phyloP scores from a whole-genome alignment of 371 early-diverging fungal species.

The Synchytrium microbalum region DNA sequence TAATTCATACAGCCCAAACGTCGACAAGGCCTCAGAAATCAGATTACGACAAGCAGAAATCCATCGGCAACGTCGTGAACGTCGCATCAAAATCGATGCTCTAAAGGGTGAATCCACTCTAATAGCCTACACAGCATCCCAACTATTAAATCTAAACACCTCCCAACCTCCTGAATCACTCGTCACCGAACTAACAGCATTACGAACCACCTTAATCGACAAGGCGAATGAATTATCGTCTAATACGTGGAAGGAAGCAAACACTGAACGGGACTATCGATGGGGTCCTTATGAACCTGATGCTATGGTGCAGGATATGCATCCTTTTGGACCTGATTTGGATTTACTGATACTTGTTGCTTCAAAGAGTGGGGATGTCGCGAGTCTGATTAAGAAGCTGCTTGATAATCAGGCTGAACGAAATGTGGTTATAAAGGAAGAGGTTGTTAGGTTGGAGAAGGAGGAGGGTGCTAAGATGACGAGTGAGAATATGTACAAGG shows the following conservation, averaged over 20 bases:
- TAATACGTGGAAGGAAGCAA: background rate
- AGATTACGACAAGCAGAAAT: conserved; percentile 86
- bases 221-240: background rate
- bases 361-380: conserved; percentile 6
- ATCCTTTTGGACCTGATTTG: background rate
- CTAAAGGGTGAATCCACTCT: conserved; percentile 50
- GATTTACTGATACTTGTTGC: background rate
- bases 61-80: conserved; percentile 78
- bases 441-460: conserved; percentile 58
- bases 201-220: background rate
- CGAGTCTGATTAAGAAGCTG: conserved; percentile 7
- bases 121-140: conserved; percentile 33
- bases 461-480: conserved; percentile 67
- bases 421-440: conserved; percentile 18
- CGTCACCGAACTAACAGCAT: background rate
- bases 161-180: background rate
- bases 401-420: conserved; percentile 24
- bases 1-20: conserved; percentile 63
- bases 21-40: conserved; percentile 90
- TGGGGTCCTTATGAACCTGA: conserved; percentile 5
- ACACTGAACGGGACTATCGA: background rate
- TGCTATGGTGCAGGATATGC: background rate
- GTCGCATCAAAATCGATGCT: conserved; percentile 61
- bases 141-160: background rate
- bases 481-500: conserved; percentile 66